Percentiles rank a stretch among this genome's conserved stretches.
phyloP scores from a whole-genome alignment of 1,139 yeast genomes.

The Zygotorulaspora mrakii region DNA sequence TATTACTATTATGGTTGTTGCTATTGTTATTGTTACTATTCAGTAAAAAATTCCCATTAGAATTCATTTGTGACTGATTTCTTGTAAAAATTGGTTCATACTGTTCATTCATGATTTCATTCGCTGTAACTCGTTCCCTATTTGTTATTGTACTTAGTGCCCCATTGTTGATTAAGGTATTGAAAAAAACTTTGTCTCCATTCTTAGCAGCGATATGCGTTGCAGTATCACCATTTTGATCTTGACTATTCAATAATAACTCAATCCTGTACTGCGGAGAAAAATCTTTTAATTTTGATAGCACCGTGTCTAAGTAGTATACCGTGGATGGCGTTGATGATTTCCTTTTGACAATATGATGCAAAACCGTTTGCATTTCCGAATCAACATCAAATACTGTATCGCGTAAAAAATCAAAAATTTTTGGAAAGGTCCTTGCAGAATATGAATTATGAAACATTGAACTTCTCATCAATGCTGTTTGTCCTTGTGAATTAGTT shows the following conservation, averaged over 20 bases:
- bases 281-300: conserved; percentile 66
- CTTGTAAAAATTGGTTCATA: conserved; percentile 24
- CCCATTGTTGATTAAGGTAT: conserved; percentile 66
- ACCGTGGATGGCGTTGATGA: conserved; percentile 71
- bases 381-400: conserved; percentile 62
- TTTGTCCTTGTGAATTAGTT: conserved; percentile 73
- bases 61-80: conserved; percentile 11
- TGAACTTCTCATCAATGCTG: conserved; percentile 78
- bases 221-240: conserved; percentile 82
- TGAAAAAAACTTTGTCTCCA: conserved; percentile 70
- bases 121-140: conserved; percentile 67
- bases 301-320: conserved; percentile 73
- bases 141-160: conserved; percentile 71
- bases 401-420: conserved; percentile 68
- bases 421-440: conserved; percentile 68
- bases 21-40: no score
- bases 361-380: conserved; percentile 67
- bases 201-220: conserved; percentile 76
- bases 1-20: no score
- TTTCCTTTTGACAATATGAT: conserved; percentile 68
- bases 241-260: conserved; percentile 69
- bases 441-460: conserved; percentile 86
- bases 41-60: conserved; percentile 4
- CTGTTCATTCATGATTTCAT: conserved; percentile 48
- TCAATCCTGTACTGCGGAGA: conserved; percentile 49